Evolutionary conservation across 306 rosid genomes (phyloP), one percentile per base, ranked within the genome.

Genomic region (Nissolia schottii): DNA sequence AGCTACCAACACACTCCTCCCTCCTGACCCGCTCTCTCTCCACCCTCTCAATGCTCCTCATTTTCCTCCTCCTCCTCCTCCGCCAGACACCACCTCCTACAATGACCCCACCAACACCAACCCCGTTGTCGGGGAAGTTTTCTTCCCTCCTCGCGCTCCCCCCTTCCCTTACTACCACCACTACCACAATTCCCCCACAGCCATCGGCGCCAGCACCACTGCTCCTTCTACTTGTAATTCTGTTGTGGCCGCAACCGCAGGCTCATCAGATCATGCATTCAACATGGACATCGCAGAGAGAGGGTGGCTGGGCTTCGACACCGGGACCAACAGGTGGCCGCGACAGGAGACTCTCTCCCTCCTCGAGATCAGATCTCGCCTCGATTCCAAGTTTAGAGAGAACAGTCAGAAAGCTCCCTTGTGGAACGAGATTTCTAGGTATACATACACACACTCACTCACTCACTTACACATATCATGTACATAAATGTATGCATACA

Each of bases 371-470:
- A 88, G 96, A 90, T 90, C 96, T 77, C 85, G 85, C 34, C 94
- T 90, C 67, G 90, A 88, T 90, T 81, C 91, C 61, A 88, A 81
- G 81, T 90, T 90, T 84, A 90, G 82, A 81, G 88, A 88, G 71
- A 83, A 87, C 41, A 90, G 88, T 81, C 94, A 86, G 55, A 90
- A 88, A 67, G 96, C 88, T 6, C 94, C 96, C 3, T 80, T 90
- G 54, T 90, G 96, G 96, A 90, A 90, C 67, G 84, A 90, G 61
- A 87, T 90, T 56, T 88, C 96, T 79, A 90, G 96, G 96, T 90
- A 90, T 84, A 40, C 18, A 12, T 7, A 23, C 34, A 6, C 24
- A 50, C 9, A 48, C 8, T 56, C 40, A 50, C 28, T 20, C 1
- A 10, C 31, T 15, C 2, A 15, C 12, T 29, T 29, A 20, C 11